A percentile compares a stretch with the other conserved stretches of the same genome.
phyloP scores from a whole-genome alignment of 2,329 filamentous ascomycete genomes.

The Penicillium hesseltinei region DNA sequence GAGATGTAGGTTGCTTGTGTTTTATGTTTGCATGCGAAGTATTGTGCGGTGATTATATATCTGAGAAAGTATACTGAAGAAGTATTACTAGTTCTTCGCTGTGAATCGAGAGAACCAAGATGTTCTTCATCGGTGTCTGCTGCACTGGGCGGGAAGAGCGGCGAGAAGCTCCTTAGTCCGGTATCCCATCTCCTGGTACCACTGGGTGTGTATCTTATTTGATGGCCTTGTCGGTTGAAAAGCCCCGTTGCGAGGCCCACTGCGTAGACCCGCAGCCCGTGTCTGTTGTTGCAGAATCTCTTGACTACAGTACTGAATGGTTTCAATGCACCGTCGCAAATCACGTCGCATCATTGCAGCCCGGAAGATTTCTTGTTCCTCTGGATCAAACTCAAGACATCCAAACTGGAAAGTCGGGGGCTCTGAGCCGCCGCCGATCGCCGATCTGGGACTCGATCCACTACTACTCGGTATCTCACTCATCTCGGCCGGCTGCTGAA shows the following conservation, averaged over 20 bases:
- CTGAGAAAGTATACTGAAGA: no score
- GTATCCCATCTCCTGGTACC: background rate
- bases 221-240: background rate
- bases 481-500: background rate
- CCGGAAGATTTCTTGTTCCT: conserved; percentile 3
- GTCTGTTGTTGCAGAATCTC: background rate
- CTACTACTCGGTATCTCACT: background rate
- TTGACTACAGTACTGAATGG: background rate
- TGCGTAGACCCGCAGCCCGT: background rate
- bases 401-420: conserved; percentile 2
- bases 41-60: no score
- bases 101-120: no score
- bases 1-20: no score
- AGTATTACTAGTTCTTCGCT: no score
- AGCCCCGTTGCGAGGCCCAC: background rate
- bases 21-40: no score
- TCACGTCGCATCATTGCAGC: background rate
- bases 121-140: no score
- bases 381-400: conserved; percentile 3
- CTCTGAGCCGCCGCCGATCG: background rate
- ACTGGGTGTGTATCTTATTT: background rate
- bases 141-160: no score
- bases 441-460: background rate
- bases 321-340: conserved; percentile 2
- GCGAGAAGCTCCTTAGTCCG: background rate